Conservation (phyloP, 768 basidiomycete species). For the Trametes cinnabarina region DNA sequence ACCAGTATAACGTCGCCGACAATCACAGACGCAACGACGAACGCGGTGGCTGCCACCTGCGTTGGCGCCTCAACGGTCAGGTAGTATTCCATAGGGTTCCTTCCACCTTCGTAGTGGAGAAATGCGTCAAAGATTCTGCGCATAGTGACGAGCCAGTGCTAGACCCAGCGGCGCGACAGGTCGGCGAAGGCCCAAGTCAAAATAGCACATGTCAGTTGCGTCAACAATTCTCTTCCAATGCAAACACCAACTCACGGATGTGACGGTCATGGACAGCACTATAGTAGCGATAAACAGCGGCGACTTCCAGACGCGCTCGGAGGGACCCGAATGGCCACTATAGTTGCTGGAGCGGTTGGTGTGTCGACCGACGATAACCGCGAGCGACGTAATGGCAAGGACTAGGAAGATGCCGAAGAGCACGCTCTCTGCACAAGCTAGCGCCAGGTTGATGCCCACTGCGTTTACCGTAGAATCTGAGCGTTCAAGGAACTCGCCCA, state of each 20-base stretch:
- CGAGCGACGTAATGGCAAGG: constrained; percentile 11
- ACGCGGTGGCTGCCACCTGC: constrained; percentile 1
- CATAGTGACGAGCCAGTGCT: constrained; percentile 14
- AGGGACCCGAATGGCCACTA: neutral
- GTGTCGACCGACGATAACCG: constrained; percentile 10
- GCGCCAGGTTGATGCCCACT: constrained; percentile 6
- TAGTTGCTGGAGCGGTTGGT: constrained; percentile 1
- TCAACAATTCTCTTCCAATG: no score
- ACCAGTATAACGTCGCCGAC: constrained; percentile 14
- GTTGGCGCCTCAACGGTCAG: constrained; percentile 6
- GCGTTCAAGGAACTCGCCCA: neutral
- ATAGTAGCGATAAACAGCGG: constrained; percentile 10
- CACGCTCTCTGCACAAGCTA: constrained; percentile 7
- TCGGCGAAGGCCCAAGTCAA: no score
- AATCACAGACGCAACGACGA: constrained; percentile 7
- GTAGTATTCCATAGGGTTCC: constrained; percentile 8
- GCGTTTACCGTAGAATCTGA: constrained; percentile 5
- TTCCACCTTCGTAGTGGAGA: neutral
- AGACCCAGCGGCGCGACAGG: no score
- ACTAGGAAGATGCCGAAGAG: constrained; percentile 10
- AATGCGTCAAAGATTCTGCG: constrained; percentile 8
- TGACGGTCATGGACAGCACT: constrained; percentile 1
- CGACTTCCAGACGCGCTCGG: constrained; percentile 2
- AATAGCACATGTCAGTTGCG: no score
- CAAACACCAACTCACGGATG: constrained; percentile 3